Evolutionary conservation across 2,329 filamentous ascomycete genomes (phyloP), one percentile per base, ranked within the genome.

Genomic region (Fusarium marasasianum): DNA sequence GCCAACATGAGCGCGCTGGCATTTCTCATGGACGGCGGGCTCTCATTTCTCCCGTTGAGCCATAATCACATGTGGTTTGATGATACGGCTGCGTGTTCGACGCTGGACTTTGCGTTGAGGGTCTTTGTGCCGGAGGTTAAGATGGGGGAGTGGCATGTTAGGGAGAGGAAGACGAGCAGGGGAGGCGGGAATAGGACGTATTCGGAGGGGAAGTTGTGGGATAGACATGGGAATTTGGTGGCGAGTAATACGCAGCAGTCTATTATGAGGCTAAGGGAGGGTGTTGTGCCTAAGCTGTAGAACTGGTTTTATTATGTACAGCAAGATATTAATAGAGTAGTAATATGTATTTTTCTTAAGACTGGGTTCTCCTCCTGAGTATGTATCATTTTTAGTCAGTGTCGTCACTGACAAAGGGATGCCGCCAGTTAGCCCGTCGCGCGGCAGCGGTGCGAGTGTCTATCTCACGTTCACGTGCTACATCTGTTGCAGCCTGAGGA

Each of bases 51-150:
- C 3, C 85, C 86, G 0, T 70, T 88, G 56, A 79, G 78, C 3
- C 85, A 86, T 58, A 81, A 78, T 57, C 80, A 85, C 15, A 74
- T 82, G 78, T 85, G 81, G 73, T 80, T 87, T 43, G 82, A 84
- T 4, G 85, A 88, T 43, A 80, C 80, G 0, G 81, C 72, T 12
- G 85, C 86, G 5, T 86, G 83, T 58, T 84, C 83, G 5, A 84
- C 82, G 15, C 73, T 88, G n/a, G 87, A 89, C 71, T 88, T 88
- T 76, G 83, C 87, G 8, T 64, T 89, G 63, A 79, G 87, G 1
- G 71, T 86, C 12, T 85, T 86, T 66, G 77, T 76, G 3, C 81
- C 79, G 1, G 80, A 82, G 0, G 63, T 86, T 2, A 80, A 86
- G 58, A 14, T 87, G 47, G 72, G 75, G 12, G 55, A 80, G 29